Base-by-base conservation (phyloP, 352 stramenopile genomes). In the Globisporangium paroecandrum region DNA sequence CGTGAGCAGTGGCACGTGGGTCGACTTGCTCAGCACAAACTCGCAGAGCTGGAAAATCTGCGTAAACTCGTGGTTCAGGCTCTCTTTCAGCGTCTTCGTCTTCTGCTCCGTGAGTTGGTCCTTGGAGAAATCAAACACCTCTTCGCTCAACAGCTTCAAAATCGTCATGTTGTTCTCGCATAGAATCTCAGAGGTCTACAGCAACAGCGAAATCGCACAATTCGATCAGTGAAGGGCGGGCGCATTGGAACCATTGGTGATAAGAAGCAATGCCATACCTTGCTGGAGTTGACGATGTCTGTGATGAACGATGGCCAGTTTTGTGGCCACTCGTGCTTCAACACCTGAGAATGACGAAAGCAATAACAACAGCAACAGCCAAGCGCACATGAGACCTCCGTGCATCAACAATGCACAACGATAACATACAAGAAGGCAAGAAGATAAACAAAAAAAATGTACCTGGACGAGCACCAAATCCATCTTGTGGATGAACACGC, bases 161-260 rank as follows among this genome's bases (percentile, higher is more conserved):
- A 99, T 99, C 58, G 96, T 97, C 97, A 99, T 99, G 82, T 99
- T 99, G 87, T 99, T 99, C 77, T 99, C 97, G 74, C 98, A 99
- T 43, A 99, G 77, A 22, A 99, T 86, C 80, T 99, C 98, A 12
- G 87, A 98, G 36, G 91, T 98, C 77, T 97, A 85, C 25, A 81
- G 76, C 41, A 20, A 58, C 38, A 56, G 22, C 3, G 5, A 58
- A 36, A 18, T 12, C 53, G 18, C 53, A 58, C 7, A 38, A 38
- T 58, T 24, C 43, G 13, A 7, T 58, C 53, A 36, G 15, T 29
- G 12, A 22, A 18, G 25, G 36, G 25, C 1, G 18, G 3, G 3
- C 2, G 43, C 43, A 51, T 24, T 51, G 43, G 12, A 8, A 5
- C 43, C 15, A 49, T 6, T 49, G 4, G 18, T 51, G 18, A 9